A percentile compares a stretch with the other conserved stretches of the same genome.
Conservation (phyloP, 192 early-diverging fungal species). For the Coemansia sp. region DNA sequence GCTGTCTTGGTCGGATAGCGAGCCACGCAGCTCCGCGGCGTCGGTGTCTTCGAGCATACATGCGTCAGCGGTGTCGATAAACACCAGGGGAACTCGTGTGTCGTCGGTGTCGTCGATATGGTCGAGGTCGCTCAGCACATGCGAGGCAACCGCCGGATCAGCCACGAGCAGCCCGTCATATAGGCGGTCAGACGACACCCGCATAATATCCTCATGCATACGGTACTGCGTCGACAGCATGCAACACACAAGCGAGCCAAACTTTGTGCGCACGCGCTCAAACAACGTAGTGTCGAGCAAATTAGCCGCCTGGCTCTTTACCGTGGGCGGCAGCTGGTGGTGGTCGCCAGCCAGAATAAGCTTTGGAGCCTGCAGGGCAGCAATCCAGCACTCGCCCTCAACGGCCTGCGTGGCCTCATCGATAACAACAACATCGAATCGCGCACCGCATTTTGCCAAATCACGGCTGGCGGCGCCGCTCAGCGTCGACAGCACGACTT, state of each 20-base stretch:
- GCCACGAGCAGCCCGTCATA: conserved; percentile 71
- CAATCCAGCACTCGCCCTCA: conserved; percentile 88
- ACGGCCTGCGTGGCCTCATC: conserved; percentile 88
- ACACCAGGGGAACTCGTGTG: conserved; percentile 60
- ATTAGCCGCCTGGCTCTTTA: conserved; percentile 20
- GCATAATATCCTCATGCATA: conserved; percentile 81
- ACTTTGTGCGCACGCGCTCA: conserved; percentile 66
- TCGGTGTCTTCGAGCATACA: conserved; percentile 47
- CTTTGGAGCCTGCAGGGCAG: conserved; percentile 68
- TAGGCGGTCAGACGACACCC: conserved; percentile 66
- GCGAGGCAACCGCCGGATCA: conserved; percentile 61
- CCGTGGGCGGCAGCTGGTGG: conserved; percentile 84
- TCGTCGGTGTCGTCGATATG: conserved; percentile 62
- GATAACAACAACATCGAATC: conserved; percentile 84
- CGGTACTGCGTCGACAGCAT: conserved; percentile 86
- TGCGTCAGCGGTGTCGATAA: conserved; percentile 67
- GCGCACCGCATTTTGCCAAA: conserved; percentile 24
- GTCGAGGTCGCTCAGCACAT: conserved; percentile 65
- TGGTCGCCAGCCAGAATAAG: conserved; percentile 88
- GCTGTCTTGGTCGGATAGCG: conserved; percentile 53
- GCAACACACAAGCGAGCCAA: conserved; percentile 60
- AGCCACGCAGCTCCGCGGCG: background rate
- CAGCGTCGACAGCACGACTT: conserved; percentile 77
- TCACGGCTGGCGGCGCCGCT: conserved; percentile 62
- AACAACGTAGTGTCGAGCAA: conserved; percentile 66